Percentiles rank a stretch among this genome's conserved stretches.
These are phyloP conservation scores for Oryza coarctata DNA, from an alignment of 176 grass and related monocot genomes.

Conservation along the genomic window DNA sequence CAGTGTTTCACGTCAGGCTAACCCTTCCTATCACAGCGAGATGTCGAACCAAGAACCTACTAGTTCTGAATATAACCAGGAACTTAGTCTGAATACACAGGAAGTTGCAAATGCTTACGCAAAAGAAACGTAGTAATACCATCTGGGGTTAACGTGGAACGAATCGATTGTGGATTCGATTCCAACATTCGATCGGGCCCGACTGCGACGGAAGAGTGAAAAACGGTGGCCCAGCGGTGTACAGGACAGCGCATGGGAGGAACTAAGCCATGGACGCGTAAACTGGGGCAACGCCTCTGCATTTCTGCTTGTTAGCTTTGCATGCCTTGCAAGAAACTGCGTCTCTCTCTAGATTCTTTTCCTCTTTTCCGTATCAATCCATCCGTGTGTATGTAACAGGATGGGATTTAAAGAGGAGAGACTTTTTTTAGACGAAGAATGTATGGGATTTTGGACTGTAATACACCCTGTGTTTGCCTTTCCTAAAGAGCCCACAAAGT, in stretches of 20 bases:
- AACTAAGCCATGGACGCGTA: background rate
- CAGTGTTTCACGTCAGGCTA: constrained; percentile 38
- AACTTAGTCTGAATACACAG: no score
- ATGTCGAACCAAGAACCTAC: no score
- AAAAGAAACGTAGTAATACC: constrained; percentile 19
- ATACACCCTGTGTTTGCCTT: background rate
- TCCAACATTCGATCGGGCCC: background rate
- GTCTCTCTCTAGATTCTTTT: background rate
- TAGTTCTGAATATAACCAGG: no score
- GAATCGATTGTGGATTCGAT: background rate
- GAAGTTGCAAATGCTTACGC: constrained; percentile 21
- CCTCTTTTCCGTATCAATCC: background rate
- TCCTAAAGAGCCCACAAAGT: background rate
- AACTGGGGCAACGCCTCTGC: background rate
- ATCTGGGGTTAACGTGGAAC: background rate
- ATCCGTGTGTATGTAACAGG: background rate
- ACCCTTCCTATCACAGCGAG: background rate
- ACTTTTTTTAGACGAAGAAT: background rate
- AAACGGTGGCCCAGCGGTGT: background rate
- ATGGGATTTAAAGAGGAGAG: background rate
- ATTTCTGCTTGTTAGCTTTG: background rate
- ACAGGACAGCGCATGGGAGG: background rate
- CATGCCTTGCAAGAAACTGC: constrained; percentile 14
- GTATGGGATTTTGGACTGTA: no score
- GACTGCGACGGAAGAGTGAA: constrained; percentile 13